A percentile compares a stretch with the other conserved stretches of the same genome.
These are phyloP conservation scores for Phlegmacium glaucopus DNA, from an alignment of 768 basidiomycete genomes.

Conservation along the genomic window DNA sequence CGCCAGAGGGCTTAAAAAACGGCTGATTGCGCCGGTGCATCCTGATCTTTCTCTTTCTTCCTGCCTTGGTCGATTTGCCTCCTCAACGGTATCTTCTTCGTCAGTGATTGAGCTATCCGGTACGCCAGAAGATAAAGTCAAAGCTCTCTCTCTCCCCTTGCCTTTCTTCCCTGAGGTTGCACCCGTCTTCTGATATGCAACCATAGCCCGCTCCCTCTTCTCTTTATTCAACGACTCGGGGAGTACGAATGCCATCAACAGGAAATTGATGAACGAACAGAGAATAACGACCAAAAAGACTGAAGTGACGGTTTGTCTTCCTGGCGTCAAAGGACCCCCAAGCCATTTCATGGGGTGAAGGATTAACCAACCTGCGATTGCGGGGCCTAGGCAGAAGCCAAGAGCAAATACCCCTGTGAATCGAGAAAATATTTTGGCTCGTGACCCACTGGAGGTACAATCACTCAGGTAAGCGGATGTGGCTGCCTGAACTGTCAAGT, in stretches of 20 bases:
- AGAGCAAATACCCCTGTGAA: constrained; percentile 76
- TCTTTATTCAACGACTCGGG: constrained; percentile 55
- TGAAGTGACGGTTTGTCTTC: constrained; percentile 34
- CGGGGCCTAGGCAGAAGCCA: constrained; percentile 77
- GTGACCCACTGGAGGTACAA: constrained; percentile 81
- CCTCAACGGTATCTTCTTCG: not conserved
- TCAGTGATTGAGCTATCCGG: not conserved
- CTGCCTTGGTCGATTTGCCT: not conserved
- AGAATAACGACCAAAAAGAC: constrained; percentile 47
- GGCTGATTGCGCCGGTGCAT: constrained; percentile 31
- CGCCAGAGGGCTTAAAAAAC: constrained; percentile 53
- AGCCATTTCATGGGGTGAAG: constrained; percentile 26
- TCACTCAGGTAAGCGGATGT: constrained; percentile 83
- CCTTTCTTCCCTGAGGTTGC: constrained; percentile 13
- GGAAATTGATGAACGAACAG: constrained; percentile 47
- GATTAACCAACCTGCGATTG: constrained; percentile 60
- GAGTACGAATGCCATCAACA: constrained; percentile 68
- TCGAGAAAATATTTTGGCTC: constrained; percentile 68
- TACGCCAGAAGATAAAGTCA: not conserved
- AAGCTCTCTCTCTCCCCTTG: constrained; percentile 19
- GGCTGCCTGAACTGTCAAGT: constrained; percentile 71
- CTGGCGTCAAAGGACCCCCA: constrained; percentile 10
- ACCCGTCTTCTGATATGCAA: constrained; percentile 13
- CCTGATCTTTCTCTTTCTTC: constrained; percentile 1
- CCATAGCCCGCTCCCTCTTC: constrained; percentile 31